phyloP scores from a whole-genome alignment of 148 eudicot genomes.

The Fagopyrum tataricum region DNA sequence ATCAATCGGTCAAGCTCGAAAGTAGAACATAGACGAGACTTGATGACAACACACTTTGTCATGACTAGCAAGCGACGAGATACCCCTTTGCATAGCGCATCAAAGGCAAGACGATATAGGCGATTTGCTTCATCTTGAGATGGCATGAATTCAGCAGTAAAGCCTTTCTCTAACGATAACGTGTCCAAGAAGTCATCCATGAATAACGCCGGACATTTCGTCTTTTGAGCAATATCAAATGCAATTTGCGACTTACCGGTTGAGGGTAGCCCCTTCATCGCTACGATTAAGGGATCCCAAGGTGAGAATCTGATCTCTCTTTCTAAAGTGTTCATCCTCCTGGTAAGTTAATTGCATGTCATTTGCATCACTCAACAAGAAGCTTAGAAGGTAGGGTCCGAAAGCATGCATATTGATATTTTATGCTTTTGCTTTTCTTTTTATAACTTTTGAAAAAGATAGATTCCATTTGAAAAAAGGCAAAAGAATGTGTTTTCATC shows the following conservation, averaged over 20 bases:
- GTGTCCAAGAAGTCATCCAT: background rate
- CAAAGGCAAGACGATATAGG: background rate
- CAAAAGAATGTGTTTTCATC: too few species aligned
- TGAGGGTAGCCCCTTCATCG: background rate
- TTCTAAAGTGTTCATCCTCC: too few species aligned
- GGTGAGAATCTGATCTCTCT: too few species aligned
- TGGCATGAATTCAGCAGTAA: background rate
- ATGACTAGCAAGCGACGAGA: background rate
- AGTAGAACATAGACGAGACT: background rate
- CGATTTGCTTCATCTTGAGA: background rate
- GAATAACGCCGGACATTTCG: background rate
- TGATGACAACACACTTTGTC: background rate
- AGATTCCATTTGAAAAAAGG: too few species aligned
- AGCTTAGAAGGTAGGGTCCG: too few species aligned
- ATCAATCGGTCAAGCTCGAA: background rate
- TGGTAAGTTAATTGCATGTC: too few species aligned
- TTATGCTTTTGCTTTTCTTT: too few species aligned
- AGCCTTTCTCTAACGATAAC: background rate
- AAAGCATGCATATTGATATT: too few species aligned
- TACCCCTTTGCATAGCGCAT: background rate
- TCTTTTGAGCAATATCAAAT: background rate
- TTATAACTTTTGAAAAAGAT: too few species aligned
- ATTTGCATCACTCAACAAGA: too few species aligned
- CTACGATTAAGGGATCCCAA: background rate
- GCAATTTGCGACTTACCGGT: background rate